Percentiles rank a stretch among this genome's conserved stretches.
phyloP scores from a whole-genome alignment of 164 flowering plant species.

The Houttuynia cordata region DNA sequence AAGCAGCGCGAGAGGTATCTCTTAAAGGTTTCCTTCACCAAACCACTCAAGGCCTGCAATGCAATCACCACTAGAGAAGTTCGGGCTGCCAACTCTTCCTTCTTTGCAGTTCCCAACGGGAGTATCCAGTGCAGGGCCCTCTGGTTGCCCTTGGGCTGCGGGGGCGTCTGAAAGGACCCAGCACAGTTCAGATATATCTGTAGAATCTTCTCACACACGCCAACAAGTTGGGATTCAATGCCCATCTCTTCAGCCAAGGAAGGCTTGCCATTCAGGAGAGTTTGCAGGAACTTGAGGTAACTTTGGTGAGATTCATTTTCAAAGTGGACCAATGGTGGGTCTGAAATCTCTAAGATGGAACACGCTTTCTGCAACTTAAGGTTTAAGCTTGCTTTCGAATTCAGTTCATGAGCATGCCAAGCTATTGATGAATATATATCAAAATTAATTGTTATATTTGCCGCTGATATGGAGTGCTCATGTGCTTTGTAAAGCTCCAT shows the following conservation, averaged over 20 bases:
- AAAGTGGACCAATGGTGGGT: slow-evolving; percentile 83
- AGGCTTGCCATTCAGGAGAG: slow-evolving; percentile 28
- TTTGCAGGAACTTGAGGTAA: slow-evolving; percentile 52
- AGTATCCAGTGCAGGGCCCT: slow-evolving; percentile 41
- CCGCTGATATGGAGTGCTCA: slow-evolving; percentile 29
- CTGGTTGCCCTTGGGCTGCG: slow-evolving; percentile 16
- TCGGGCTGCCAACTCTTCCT: slow-evolving; percentile 84
- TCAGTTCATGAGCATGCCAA: slow-evolving; percentile 62
- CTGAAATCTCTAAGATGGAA: slow-evolving; percentile 62
- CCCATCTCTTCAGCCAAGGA: slow-evolving; percentile 34
- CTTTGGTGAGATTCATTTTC: slow-evolving; percentile 74
- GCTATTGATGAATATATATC: slow-evolving; percentile 49
- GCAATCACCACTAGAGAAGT: slow-evolving; percentile 55
- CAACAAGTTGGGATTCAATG: slow-evolving; percentile 48
- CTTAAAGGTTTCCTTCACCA: slow-evolving; percentile 44
- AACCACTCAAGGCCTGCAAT: slow-evolving; percentile 36
- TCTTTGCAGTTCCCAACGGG: slow-evolving; percentile 69
- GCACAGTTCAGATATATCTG: slow-evolving; percentile 64
- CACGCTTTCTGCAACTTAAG: slow-evolving; percentile 65
- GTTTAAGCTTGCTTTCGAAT: slow-evolving; percentile 35
- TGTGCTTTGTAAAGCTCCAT: slow-evolving; percentile 52
- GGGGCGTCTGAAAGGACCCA: slow-evolving; percentile 6
- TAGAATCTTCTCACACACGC: slow-evolving; percentile 49
- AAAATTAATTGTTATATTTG: slow-evolving; percentile 31
- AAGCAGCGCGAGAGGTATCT: slow-evolving; percentile 45